Conservation (phyloP, 768 basidiomycete genomes). For the Hydnomerulius pinastri region DNA sequence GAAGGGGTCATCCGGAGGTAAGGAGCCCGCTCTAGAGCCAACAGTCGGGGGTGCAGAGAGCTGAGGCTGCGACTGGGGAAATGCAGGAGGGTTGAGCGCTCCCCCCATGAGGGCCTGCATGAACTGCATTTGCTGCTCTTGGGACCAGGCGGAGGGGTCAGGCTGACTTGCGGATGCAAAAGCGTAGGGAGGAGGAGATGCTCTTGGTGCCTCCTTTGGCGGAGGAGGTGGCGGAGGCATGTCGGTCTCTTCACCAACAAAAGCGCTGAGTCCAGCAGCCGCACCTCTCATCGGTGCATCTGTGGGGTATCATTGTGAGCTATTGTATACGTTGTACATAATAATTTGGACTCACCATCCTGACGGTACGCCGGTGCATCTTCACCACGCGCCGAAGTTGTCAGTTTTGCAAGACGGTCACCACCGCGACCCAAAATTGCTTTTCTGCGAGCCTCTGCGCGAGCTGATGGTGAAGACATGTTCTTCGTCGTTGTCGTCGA, state of each 20-base stretch:
- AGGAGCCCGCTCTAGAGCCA: slow-evolving; percentile 16
- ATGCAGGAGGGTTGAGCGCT: slow-evolving; percentile 33
- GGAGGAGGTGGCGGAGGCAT: slow-evolving; percentile 30
- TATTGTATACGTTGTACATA: not conserved
- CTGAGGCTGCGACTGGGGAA: slow-evolving; percentile 15
- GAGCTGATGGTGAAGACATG: slow-evolving; percentile 55
- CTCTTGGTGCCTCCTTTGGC: slow-evolving; percentile 25
- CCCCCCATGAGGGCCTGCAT: slow-evolving; percentile 61
- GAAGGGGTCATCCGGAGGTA: slow-evolving; percentile 44
- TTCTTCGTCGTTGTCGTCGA: slow-evolving; percentile 8
- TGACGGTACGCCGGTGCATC: slow-evolving; percentile 59
- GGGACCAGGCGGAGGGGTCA: slow-evolving; percentile 64
- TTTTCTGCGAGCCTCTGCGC: slow-evolving; percentile 76
- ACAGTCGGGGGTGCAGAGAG: slow-evolving; percentile 8
- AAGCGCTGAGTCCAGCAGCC: slow-evolving; percentile 25
- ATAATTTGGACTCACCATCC: slow-evolving; percentile 39
- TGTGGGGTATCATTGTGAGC: slow-evolving; percentile 1
- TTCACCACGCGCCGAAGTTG: slow-evolving; percentile 72
- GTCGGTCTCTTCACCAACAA: slow-evolving; percentile 38
- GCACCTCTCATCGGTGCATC: slow-evolving; percentile 14
- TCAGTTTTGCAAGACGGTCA: slow-evolving; percentile 78
- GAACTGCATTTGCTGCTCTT: slow-evolving; percentile 69
- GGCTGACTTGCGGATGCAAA: slow-evolving; percentile 27
- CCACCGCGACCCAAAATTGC: slow-evolving; percentile 72
- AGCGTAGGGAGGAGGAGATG: slow-evolving; percentile 26